Conservation (phyloP, 2,329 filamentous ascomycete genomes). For the Diaporthe vaccinii region DNA sequence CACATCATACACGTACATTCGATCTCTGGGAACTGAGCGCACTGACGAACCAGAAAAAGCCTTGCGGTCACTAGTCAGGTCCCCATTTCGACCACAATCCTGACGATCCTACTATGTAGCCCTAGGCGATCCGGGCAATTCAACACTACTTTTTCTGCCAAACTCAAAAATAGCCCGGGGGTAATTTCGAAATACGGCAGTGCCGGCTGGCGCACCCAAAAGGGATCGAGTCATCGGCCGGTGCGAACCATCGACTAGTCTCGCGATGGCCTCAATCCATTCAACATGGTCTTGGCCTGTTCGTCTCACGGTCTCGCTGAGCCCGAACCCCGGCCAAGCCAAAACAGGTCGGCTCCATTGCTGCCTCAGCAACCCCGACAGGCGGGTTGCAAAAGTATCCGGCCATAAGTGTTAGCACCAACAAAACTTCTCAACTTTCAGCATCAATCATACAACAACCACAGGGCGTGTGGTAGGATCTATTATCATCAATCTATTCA, state of each 20-base stretch:
- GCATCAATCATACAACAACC: too few species aligned
- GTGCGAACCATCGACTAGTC: neutral
- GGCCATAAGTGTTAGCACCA: too few species aligned
- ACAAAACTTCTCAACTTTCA: too few species aligned
- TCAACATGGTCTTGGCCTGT: constrained; percentile 12
- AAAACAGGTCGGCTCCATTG: neutral
- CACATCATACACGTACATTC: neutral
- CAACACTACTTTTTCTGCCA: neutral
- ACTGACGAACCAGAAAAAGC: neutral
- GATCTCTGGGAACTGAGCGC: constrained; percentile 4
- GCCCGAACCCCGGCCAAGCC: neutral
- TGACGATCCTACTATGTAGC: neutral
- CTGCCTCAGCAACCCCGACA: constrained; percentile 13
- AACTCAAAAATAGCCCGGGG: constrained; percentile 22
- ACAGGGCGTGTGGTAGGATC: too few species aligned
- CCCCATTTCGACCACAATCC: neutral
- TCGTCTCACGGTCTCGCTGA: too few species aligned
- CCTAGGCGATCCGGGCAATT: neutral
- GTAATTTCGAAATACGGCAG: constrained; percentile 23
- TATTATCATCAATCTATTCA: too few species aligned
- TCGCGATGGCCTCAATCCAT: constrained; percentile 19
- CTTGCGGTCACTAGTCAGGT: neutral
- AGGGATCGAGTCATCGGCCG: constrained; percentile 6
- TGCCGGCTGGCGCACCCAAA: neutral
- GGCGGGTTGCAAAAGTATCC: too few species aligned